These are phyloP conservation scores for Cladorrhinum samala DNA, from an alignment of 495 filamentous ascomycete species.

Conservation along the genomic window DNA sequence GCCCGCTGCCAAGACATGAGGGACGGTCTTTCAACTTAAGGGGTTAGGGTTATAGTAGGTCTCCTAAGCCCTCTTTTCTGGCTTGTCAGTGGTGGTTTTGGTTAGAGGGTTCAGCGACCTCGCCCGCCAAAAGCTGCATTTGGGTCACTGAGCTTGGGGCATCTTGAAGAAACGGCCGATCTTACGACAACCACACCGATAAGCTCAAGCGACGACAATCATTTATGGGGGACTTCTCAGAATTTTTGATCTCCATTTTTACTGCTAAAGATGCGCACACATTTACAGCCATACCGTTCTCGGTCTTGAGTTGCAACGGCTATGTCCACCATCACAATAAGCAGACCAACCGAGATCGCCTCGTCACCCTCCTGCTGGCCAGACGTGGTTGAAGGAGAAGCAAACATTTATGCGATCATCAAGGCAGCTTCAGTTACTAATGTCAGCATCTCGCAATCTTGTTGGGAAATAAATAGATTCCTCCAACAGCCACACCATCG, in stretches of 20 bases:
- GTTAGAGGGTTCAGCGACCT: neutral
- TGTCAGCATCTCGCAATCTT: too few species aligned
- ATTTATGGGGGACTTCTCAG: too few species aligned
- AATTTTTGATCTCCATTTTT: too few species aligned
- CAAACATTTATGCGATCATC: neutral
- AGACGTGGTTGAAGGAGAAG: neutral
- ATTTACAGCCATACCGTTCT: too few species aligned
- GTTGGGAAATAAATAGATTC: too few species aligned
- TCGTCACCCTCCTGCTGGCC: neutral
- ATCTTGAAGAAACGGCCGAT: conserved; percentile 11
- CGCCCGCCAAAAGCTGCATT: conserved; percentile 4
- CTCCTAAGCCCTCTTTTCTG: neutral
- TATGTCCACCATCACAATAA: too few species aligned
- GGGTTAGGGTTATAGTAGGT: neutral
- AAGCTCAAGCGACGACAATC: conserved; percentile 14
- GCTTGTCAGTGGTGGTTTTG: too few species aligned
- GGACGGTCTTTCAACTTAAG: conserved; percentile 4
- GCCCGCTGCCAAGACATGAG: neutral
- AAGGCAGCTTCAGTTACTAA: neutral
- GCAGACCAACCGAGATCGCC: too few species aligned
- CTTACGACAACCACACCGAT: conserved; percentile 7
- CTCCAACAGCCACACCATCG: neutral
- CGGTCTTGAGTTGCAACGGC: too few species aligned
- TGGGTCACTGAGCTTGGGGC: conserved; percentile 8
- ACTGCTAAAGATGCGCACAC: too few species aligned